Base-by-base conservation (phyloP, 1,284 basidiomycete species). In the Cutaneotrichosporon dermatis region DNA sequence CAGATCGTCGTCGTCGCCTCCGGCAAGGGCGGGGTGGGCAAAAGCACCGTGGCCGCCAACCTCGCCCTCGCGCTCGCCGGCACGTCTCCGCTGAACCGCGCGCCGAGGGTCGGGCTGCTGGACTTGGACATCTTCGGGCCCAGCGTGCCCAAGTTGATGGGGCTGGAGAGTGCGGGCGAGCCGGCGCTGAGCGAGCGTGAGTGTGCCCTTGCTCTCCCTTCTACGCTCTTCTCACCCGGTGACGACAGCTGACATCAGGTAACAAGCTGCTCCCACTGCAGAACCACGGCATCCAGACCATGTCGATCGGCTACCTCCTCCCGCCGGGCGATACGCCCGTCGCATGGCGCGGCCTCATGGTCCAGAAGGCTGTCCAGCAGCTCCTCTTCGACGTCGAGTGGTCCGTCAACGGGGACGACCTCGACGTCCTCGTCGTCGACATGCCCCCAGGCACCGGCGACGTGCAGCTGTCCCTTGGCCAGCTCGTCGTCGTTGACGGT, bases 391-490 rank as follows among this genome's bases (percentile, higher is more conserved):
- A 98, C 67, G 92, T 98, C 2, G 95, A 98, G 74, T 99, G 96
- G 95, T 67, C 68, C 11, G 75, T 70, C 5, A 77, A 78, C 8
- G 72, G 67, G 35, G 60, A 63, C 1, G 62, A 64, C 3, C 79
- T 98, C 35, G 95, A 99, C 71, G 82, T 92, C 0, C 82, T 99
- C 9, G 90, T 99, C 9, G 82, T 99, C 51, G 96, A 99, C 76
- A 93, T 97, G 88, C 95, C 95, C 1, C 95, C 95, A 0, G 95
- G 96, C 0, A 99, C 95, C 0, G 95, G 95, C 0, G 95, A 99
- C 73, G 92, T 99, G 0, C 91, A 92, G 8, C 83, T 99, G 50
- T 94, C 90, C 10, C 81, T 99, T 0, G 92, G 91, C 0, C 96
- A 99, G 72, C 83, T 98, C 5, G 92, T 96, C 0, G 78, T 83